Conservation (phyloP, 345 rosid genomes). For the Psidium guajava region DNA sequence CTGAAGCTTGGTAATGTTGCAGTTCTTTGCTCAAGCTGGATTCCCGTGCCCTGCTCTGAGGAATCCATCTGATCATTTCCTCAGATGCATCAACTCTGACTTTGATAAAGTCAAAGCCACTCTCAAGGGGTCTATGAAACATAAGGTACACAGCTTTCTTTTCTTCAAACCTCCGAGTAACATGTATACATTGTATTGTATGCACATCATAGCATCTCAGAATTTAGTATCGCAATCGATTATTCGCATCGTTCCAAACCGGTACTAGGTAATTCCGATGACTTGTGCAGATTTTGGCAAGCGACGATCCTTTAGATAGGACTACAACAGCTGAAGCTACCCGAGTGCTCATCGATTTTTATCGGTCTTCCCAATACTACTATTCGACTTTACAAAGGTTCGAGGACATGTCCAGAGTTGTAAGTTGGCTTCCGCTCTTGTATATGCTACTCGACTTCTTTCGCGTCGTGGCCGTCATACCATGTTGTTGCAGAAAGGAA, state of each 20-base stretch:
- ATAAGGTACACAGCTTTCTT: constrained; percentile 1
- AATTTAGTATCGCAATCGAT: neutral
- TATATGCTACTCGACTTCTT: neutral
- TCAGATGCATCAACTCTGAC: constrained; percentile 84
- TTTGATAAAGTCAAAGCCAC: constrained; percentile 95
- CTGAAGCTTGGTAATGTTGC: neutral
- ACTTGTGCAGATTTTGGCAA: constrained; percentile 38
- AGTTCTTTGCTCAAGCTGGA: constrained; percentile 97
- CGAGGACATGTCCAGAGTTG: constrained; percentile 77
- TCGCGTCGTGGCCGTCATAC: neutral
- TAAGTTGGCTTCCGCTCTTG: constrained; percentile 22
- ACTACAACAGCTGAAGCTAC: constrained; percentile 84
- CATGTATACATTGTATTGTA: neutral
- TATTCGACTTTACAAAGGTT: constrained; percentile 58
- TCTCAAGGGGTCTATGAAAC: constrained; percentile 86
- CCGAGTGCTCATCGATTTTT: constrained; percentile 43
- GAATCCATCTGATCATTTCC: constrained; percentile 96
- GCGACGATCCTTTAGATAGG: constrained; percentile 78
- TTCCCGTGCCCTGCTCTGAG: constrained; percentile 92
- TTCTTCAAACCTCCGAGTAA: neutral
- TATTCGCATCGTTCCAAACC: neutral
- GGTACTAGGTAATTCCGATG: neutral
- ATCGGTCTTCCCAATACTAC: constrained; percentile 55
- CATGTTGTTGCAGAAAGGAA: constrained; percentile 55
- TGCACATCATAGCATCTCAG: neutral